These are phyloP conservation scores for Lathyrus oleraceus DNA, from an alignment of 306 rosid species.

Conservation along the genomic window DNA sequence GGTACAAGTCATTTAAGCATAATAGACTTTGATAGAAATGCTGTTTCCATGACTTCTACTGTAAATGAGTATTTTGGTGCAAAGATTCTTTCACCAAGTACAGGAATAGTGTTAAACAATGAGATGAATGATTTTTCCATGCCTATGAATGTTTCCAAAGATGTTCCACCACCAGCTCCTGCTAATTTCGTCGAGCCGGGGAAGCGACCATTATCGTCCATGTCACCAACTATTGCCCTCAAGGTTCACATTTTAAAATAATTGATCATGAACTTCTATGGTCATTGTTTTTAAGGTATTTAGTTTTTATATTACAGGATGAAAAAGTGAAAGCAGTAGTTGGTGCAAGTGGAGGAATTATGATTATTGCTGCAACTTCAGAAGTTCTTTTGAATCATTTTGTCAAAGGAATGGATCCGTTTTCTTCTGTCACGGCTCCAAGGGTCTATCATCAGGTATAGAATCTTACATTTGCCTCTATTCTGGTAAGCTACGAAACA, in stretches of 20 bases:
- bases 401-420: constrained; percentile 68
- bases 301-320: constrained; percentile 44
- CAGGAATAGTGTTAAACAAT: constrained; percentile 84
- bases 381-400: constrained; percentile 82
- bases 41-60: constrained; percentile 77
- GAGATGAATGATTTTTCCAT: constrained; percentile 91
- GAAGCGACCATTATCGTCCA: constrained; percentile 80
- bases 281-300: not conserved
- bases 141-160: constrained; percentile 50
- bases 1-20: constrained; percentile 80
- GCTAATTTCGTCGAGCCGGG: constrained; percentile 77
- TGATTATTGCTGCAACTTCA: constrained; percentile 65
- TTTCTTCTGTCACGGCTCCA: constrained; percentile 71
- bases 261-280: not conserved
- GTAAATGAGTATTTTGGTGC: constrained; percentile 75
- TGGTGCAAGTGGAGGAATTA: constrained; percentile 82
- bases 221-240: constrained; percentile 78
- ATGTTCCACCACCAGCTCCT: constrained; percentile 66
- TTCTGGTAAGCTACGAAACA: not conserved
- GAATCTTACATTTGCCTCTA: not conserved
- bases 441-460: constrained; percentile 80
- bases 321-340: constrained; percentile 64
- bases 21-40: constrained; percentile 61
- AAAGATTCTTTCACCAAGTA: constrained; percentile 61
- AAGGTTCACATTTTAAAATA: constrained; percentile 51